A percentile compares a stretch with the other conserved stretches of the same genome.
Conservation (phyloP, 495 filamentous ascomycete species). For the Hyphodiscus hymeniophilus region DNA sequence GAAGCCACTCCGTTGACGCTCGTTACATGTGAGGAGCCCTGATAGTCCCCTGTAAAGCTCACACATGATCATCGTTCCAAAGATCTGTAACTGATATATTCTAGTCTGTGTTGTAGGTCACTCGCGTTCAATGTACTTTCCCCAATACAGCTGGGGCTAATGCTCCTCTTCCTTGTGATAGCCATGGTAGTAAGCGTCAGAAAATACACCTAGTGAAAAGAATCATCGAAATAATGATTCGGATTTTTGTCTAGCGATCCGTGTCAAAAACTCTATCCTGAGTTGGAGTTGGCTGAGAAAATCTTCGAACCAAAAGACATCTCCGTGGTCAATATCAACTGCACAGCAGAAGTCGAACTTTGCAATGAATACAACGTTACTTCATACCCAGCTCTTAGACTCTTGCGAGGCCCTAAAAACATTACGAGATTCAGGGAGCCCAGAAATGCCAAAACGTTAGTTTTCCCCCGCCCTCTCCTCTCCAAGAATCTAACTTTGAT, state of each 20-base stretch:
- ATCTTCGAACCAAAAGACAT: constrained; percentile 1
- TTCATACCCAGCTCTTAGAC: constrained; percentile 12
- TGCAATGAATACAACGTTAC: constrained; percentile 1
- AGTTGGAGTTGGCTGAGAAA: constrained; percentile 4
- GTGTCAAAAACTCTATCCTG: constrained; percentile 5
- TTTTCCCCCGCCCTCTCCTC: neutral
- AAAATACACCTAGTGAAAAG: neutral
- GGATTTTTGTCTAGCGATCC: constrained; percentile 7
- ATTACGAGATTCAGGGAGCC: constrained; percentile 7
- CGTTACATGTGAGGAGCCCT: constrained; percentile 1
- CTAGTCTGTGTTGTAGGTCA: constrained; percentile 7
- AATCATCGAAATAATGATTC: neutral
- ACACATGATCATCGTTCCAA: too few relatives aligned
- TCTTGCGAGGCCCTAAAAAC: neutral
- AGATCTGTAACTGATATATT: too few relatives aligned
- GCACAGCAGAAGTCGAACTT: constrained; percentile 4
- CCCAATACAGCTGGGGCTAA: neutral
- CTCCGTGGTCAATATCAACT: constrained; percentile 7
- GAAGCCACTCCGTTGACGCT: constrained; percentile 1
- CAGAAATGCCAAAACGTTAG: neutral
- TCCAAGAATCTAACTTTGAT: neutral
- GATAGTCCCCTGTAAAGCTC: too few relatives aligned
- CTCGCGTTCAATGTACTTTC: neutral
- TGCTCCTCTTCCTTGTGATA: neutral
- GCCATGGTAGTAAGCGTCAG: constrained; percentile 14